Evolutionary conservation across 306 rosid genomes (phyloP), one percentile per base, ranked within the genome.

Genomic region (Lagenaria siceraria): DNA sequence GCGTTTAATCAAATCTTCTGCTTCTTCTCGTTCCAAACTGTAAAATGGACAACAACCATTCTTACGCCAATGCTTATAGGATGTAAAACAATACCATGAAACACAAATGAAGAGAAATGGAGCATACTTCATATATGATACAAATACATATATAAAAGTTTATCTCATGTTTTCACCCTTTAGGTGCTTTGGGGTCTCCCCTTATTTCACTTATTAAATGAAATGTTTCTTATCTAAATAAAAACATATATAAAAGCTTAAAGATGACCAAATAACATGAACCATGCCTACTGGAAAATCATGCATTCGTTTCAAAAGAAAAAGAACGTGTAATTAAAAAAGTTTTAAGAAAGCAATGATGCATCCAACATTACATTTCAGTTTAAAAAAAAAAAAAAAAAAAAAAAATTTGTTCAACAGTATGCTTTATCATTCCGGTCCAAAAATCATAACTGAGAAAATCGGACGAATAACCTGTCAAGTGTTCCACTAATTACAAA

Each of bases 21-120:
- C 97, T 85, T 95, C 99, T 81, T 95, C 98, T 79, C 97, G 89
- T 79, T 95, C 99, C 92, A 95, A 84, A 85, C 99, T 95, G 86
- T 33, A 79, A 35, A 43, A 66, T 24, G 80, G 72, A 78, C 38
- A 64, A 51, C 64, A 13, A 60, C 65, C 13, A 81, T 77, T 61
- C 78, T 75, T 48, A 78, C 56, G 70, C 79, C 59, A 74, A 82
- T 72, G 63, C 22, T 63, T 33, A 73, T 7, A 68, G 75, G 74
- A 61, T 24, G 78, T 51, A 76, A 55, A 29, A 76, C 40, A 81
- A 61, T 8, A 75, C 35, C 54, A 40, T 42, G 19, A n/a, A 68
- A 68, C 33, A 68, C n/a, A 75, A 78, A 22, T 58, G 24, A 31
- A 7, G 19, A 35, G 29, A 53, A 74, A 53, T 54, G 22, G 5